Conservation (phyloP, 768 basidiomycete species). For the Lentinula lateritia region DNA sequence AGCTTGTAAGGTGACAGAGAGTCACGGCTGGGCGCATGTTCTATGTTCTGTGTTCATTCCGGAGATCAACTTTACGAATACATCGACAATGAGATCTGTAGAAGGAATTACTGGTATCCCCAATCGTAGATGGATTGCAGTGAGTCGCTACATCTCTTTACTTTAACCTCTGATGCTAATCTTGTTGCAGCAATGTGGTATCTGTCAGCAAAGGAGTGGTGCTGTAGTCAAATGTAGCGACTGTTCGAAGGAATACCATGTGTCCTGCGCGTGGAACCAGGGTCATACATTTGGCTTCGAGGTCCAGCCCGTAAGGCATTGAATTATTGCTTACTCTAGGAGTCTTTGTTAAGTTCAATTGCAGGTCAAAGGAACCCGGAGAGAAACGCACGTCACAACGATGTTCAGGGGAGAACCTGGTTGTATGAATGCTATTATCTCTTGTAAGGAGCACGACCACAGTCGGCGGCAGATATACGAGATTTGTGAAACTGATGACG, state of each 20-base stretch:
- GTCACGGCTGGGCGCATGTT: conserved; percentile 88
- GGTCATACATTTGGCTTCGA: conserved; percentile 91
- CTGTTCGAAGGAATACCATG: conserved; percentile 77
- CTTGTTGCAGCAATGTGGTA: conserved; percentile 54
- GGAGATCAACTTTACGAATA: conserved; percentile 80
- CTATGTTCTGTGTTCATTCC: conserved; percentile 85
- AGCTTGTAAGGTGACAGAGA: conserved; percentile 86
- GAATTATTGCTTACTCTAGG: not conserved
- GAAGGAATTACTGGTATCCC: conserved; percentile 81
- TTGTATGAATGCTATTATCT: conserved; percentile 70
- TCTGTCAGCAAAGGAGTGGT: conserved; percentile 71
- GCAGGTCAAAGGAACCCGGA: conserved; percentile 73
- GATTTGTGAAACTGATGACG: conserved; percentile 82
- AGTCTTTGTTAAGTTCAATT: not conserved
- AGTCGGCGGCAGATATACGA: conserved; percentile 68
- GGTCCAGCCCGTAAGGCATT: conserved; percentile 62
- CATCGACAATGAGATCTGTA: conserved; percentile 64
- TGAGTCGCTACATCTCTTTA: conserved; percentile 30
- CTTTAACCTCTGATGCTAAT: not conserved
- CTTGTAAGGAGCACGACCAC: conserved; percentile 72
- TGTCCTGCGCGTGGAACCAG: conserved; percentile 84
- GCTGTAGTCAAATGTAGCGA: conserved; percentile 82
- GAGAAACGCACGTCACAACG: conserved; percentile 58
- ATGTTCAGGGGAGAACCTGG: conserved; percentile 78
- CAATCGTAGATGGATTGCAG: conserved; percentile 66